Base-by-base conservation (phyloP, 2,329 filamentous ascomycete species). In the Curvularia hawaiiensis region DNA sequence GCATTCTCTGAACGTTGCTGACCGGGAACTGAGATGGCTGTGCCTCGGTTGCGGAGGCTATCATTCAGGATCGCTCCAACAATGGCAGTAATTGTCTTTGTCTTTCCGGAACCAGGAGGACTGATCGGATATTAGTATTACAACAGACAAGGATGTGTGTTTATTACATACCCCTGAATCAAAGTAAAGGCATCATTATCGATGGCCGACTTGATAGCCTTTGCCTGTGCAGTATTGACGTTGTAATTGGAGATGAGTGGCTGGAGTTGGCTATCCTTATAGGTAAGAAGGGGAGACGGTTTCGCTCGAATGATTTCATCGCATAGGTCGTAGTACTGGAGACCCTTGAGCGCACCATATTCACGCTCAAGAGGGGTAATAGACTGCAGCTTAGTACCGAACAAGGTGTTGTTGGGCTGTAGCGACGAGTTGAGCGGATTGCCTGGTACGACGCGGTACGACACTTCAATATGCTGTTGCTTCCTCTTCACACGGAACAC, bases 101-200 rank as follows among this genome's bases (percentile, higher is more conserved):
- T 99, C 79, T 99, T 99, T 71, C 94, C 95, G 4, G 95, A 97
- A 75, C 95, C 95, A 1, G 95, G 95, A 50, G 95, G 95, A 54
- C 91, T 89, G 28, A 16, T 54, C 40, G 8, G 53, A 54, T 6
- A 47, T 66, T 63, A 74, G 73, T 59, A 56, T 58, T 45, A 43
- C 49, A 52, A 12, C 44, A 6, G 14, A 14, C 35, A 14, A 41
- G n/a, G n/a, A n/a, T 7, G 26, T 40, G 54, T 24, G 33, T 41
- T 12, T 30, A 16, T 18, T 49, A 70, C 63, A 49, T 81, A 88
- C 86, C 90, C 95, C 79, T 99, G 95, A 66, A 99, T 92, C 59
- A 99, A 81, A 3, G 95, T 98, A 72, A 99, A 99, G 0, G 92
- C 96, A 77, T 98, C 95, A 66, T 99, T 99, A 69, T 96, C 93